These are phyloP conservation scores for Camellia japonica DNA, from an alignment of 148 eudicot genomes.

Conservation along the genomic window DNA sequence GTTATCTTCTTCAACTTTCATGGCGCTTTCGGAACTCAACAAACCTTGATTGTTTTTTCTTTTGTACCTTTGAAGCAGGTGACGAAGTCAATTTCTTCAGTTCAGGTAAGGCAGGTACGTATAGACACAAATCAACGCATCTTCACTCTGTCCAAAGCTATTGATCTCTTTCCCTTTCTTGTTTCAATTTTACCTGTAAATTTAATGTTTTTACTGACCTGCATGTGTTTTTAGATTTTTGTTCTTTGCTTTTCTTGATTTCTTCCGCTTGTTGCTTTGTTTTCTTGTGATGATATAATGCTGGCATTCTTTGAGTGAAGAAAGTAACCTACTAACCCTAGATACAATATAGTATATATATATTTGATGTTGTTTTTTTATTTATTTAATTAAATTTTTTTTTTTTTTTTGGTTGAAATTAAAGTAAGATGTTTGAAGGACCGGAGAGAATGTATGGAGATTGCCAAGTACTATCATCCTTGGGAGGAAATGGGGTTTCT, in stretches of 20 bases:
- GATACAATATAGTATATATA: neutral
- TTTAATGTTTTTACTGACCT: neutral
- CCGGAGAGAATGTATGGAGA: slow-evolving; percentile 72
- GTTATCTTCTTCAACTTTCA: neutral
- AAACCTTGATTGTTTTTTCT: neutral
- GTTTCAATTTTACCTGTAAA: neutral
- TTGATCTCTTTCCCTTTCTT: neutral
- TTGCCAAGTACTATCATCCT: slow-evolving; percentile 76
- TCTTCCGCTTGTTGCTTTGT: neutral
- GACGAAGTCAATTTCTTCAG: slow-evolving; percentile 17
- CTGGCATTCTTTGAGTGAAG: neutral
- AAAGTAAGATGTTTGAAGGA: neutral
- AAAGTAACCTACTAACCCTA: slow-evolving; percentile 9
- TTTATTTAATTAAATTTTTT: neutral
- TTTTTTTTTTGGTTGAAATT: slow-evolving; percentile 4
- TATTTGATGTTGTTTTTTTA: neutral
- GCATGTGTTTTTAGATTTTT: slow-evolving; percentile 7
- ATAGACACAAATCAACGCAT: too few relatives aligned
- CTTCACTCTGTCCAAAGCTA: neutral
- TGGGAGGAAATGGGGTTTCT: slow-evolving; percentile 46
- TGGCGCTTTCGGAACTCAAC: slow-evolving; percentile 17
- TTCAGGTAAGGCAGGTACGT: neutral
- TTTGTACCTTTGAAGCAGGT: neutral
- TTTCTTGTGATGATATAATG: neutral
- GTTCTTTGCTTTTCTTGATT: neutral